Evolutionary conservation across 2,329 filamentous ascomycete species (phyloP), one percentile per base, ranked within the genome.

Genomic region (Exophiala sp.): DNA sequence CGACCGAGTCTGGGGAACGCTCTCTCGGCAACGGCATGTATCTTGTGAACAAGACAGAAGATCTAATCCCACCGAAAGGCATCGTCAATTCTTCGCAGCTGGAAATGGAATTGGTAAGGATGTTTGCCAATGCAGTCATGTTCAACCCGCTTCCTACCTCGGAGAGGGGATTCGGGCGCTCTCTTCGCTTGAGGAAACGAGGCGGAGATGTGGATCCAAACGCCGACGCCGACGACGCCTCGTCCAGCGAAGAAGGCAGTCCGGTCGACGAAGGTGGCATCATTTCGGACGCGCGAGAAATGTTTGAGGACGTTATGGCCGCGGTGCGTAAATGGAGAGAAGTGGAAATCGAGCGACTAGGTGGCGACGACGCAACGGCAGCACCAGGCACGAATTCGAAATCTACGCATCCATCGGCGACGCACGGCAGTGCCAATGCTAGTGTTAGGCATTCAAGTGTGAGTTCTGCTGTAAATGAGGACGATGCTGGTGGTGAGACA

Each of bases 81-180:
- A 96, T 97, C 64, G 89, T 97, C 70, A 97, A 97, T 70, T 91
- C 88, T 47, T 84, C 87, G 1, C 94, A 97, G 69, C 79, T 97
- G 12, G 92, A 97, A 71, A 89, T 91, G 62, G 92, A 97, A 69
- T 76, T 97, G 9, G 89, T 95, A 64, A 88, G 95, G 64, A 96
- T 97, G 89, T 96, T 97, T 69, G 90, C 91, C 62, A 97, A 97
- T 66, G 92, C 94, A 14, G 88, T 96, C 71, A 97, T 99, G 94
- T 99, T 96, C 76, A 97, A 97, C 64, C 85, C 88, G 0, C 89
- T 95, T 58, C 85, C 87, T 0, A 52, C 38, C 3, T 59, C 57
- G 12, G 78, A 88, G 61, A 82, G 86, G 21, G 87, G 87, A 0
- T 83, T 87, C 8, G 86, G 86, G 0, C 75, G 79, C 1, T 74